Percentiles rank a stretch among this genome's conserved stretches.
phyloP scores from a whole-genome alignment of 495 filamentous ascomycete genomes.

The Annulohypoxylon stygium region DNA sequence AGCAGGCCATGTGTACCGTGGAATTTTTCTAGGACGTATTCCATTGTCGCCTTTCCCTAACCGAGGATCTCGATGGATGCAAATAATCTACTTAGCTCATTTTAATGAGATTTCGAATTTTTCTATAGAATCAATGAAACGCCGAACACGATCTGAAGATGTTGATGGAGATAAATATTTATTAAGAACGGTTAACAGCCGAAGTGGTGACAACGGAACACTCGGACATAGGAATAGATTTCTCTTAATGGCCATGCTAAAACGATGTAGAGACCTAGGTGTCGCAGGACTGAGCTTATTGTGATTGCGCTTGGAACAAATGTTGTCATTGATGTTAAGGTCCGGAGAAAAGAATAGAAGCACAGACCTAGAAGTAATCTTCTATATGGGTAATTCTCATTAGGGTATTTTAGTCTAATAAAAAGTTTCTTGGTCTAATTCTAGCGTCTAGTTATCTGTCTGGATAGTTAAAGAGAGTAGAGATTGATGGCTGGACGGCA shows the following conservation, averaged over 20 bases:
- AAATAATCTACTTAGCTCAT: neutral
- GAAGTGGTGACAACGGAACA: neutral
- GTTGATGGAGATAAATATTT: neutral
- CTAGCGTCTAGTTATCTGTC: neutral
- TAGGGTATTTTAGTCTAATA: neutral
- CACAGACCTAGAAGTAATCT: slow-evolving; percentile 3
- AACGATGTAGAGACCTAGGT: neutral
- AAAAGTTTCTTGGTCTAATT: neutral
- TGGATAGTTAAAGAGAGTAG: slow-evolving; percentile 4
- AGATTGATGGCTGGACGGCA: neutral
- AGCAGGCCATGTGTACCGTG: slow-evolving; percentile 15
- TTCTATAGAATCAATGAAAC: too few species aligned
- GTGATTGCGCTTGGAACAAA: neutral
- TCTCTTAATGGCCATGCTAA: neutral
- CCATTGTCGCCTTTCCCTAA: slow-evolving; percentile 1
- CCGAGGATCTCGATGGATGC: neutral
- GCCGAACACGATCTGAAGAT: neutral
- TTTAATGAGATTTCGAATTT: too few species aligned
- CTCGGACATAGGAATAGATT: neutral
- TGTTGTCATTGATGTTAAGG: neutral
- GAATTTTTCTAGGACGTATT: slow-evolving; percentile 8
- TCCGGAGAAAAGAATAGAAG: neutral
- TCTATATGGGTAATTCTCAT: neutral
- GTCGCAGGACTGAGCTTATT: neutral
- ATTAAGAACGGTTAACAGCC: neutral